These are phyloP conservation scores for Tephrocybe sp. DNA, from an alignment of 768 basidiomycete species.

Conservation along the genomic window DNA sequence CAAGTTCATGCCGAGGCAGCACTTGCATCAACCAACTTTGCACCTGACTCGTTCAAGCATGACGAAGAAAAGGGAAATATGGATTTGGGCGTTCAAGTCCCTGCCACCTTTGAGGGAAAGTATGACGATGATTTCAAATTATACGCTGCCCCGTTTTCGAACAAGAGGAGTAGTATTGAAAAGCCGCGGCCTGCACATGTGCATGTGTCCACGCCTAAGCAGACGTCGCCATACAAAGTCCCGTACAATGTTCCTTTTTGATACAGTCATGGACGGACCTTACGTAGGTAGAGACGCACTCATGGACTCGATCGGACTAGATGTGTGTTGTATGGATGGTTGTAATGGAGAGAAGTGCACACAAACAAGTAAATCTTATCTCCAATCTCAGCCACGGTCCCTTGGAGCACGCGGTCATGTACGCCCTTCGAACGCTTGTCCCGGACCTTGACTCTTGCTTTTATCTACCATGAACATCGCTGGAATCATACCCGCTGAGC, in stretches of 20 bases:
- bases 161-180: background rate
- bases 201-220: background rate
- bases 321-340: too few relatives aligned
- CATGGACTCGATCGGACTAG: background rate
- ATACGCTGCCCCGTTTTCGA: background rate
- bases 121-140: conserved; percentile 1
- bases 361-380: conserved; percentile 1
- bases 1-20: conserved; percentile 38
- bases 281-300: background rate
- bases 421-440: background rate
- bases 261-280: too few relatives aligned
- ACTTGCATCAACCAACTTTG: conserved; percentile 36
- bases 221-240: background rate
- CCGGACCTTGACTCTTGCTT: conserved; percentile 5
- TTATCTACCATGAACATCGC: conserved; percentile 29
- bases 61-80: conserved; percentile 20
- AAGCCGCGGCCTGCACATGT: background rate
- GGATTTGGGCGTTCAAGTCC: conserved; percentile 11
- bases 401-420: background rate
- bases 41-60: conserved; percentile 37
- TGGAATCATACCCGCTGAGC: conserved; percentile 25
- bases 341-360: too few relatives aligned
- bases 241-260: conserved; percentile 14
- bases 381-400: background rate
- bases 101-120: conserved; percentile 1